Base-by-base conservation (phyloP, 1,284 basidiomycete species). In the Tilletia setariae region DNA sequence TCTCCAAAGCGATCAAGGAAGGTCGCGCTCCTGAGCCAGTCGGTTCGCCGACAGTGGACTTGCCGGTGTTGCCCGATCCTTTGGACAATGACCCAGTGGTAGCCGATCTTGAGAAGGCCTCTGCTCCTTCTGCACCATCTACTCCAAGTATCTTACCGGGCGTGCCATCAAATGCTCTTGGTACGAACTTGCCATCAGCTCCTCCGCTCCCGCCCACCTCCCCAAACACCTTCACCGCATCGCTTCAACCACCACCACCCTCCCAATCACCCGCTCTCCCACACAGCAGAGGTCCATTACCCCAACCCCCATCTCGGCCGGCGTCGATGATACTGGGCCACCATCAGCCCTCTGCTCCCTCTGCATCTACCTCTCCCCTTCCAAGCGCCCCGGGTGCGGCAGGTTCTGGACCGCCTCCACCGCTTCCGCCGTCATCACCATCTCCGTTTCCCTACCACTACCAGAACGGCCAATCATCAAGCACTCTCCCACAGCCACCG, bases 1-100 rank as follows among this genome's bases (percentile, higher is more conserved):
- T 95, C 49, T 87, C 90, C 21, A 94, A 91, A 82, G 91, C 93
- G 1, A 87, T 92, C 79, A 88, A 92, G n/a, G 92, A 94, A 82
- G 92, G 56, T 3, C 56, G 74, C 16, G 72, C 64, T 49, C 77
- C 78, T 0, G 51, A 66, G 40, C 63, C 62, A 2, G 30, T 53
- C 43, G 43, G 43, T 19, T 44, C 19, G 11, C 43, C 19, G 43
- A 44, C 9, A 9, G 43, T 9, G 11, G 43, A 19, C 43, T 44
- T 19, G 11, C 9, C 43, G 43, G 19, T 9, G 43, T 9, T 9
- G 9, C 19, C 63, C 59, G 66, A 32, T 46, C 32, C 40, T 16
- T 43, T 64, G 43, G 19, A 9, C 11, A 44, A 9, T 9, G 43
- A 44, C n/a, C n/a, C n/a, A n/a, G n/a, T n/a, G n/a, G n/a, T n/a